Evolutionary conservation across 495 filamentous ascomycete genomes (phyloP), one percentile per base, ranked within the genome.

Genomic region (Penicillium macrosclerotiorum): DNA sequence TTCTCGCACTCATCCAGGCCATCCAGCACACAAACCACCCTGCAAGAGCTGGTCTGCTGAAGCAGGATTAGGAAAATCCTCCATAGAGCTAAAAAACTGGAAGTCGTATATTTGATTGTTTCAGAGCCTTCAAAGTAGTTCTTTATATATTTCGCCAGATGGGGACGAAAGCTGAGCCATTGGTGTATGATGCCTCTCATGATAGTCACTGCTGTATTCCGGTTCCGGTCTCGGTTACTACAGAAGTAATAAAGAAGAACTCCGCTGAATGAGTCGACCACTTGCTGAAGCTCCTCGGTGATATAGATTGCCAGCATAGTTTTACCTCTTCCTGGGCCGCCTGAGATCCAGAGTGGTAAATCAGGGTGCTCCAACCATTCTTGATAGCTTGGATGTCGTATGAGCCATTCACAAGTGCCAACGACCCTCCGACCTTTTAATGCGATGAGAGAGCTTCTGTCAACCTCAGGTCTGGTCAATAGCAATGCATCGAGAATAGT

Each of bases 291-390:
- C 35, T 63, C 57, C 49, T 74, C 64, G 22, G 70, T 65, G 4
- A 75, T 49, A 55, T 65, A 75, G 18, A 71, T 72, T 4, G 68
- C 60, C 5, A 77, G 59, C 68, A 75, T 74, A 1, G 72, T 75
- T 51, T 77, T 77, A 2, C 74, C 74, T 58, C 71, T 76, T 13
- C 73, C 74, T 54, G 72, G 69, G 17, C 69, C 62, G 20, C 74
- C 74, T 12, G 58, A 71, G 14, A 77, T 56, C 72, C 73, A 76
- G 30, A 77, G 63, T 1, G 73, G 57, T 37, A 49, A 54, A 22
- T 13, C 34, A 45, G 41, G 37, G 20, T 49, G n/a, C 33, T 25
- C 26, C 42, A 75, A 49, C 73, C 71, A 77, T 35, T 47, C 55
- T 41, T 58, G 42, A 46, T 71, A 77, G n/a, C 8, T 4, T 5